Evolutionary conservation across 257 asterid genomes (phyloP).

Genomic region (Fraxinus cuspidata): DNA sequence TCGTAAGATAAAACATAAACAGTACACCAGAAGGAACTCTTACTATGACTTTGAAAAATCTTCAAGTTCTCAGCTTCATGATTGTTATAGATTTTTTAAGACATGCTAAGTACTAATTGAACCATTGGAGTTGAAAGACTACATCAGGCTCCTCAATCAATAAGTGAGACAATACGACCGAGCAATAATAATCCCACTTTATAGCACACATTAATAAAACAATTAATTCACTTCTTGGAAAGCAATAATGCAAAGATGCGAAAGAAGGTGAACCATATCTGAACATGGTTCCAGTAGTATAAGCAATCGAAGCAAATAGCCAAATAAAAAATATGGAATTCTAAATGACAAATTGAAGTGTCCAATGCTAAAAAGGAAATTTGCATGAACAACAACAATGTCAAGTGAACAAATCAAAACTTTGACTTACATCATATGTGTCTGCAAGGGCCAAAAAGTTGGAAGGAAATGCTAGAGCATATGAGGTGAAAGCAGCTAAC

Average conservation of each 20-base stretch:
- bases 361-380: constrained; percentile 20
- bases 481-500: constrained; percentile 81
- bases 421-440: constrained; percentile 85
- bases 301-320: background rate
- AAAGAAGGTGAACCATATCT: background rate
- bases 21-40: background rate
- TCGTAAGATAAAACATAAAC: background rate
- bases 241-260: background rate
- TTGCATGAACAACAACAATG: constrained; percentile 12
- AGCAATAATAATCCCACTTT: background rate
- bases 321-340: background rate
- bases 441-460: constrained; percentile 89
- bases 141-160: constrained; percentile 2
- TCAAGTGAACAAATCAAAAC: background rate
- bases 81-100: background rate
- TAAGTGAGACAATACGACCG: constrained; percentile 1
- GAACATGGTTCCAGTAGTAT: background rate
- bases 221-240: background rate
- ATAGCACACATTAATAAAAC: background rate
- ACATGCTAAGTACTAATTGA: background rate
- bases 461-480: constrained; percentile 89
- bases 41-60: background rate
- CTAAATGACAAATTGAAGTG: background rate
- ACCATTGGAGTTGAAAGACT: background rate
- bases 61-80: background rate